Evolutionary conservation across 1,139 yeast genomes (phyloP).

Genomic region (Petasospora rhodanensis): DNA sequence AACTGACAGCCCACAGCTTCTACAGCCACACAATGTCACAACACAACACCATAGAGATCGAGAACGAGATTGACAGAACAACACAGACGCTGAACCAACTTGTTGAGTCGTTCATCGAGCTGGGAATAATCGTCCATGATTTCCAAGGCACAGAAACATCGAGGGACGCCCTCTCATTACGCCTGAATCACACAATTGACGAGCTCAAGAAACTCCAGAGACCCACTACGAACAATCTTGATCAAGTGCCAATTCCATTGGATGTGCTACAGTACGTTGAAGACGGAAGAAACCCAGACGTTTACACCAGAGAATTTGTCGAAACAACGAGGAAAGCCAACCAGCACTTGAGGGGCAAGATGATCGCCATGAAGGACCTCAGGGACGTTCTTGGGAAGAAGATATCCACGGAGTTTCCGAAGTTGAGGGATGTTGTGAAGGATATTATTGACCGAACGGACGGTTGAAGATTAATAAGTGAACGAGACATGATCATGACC

Average conservation of each 20-base stretch:
- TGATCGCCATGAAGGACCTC: conserved; percentile 53
- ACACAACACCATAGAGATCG: conserved; percentile 16
- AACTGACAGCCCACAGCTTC: background rate
- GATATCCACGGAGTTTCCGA: conserved; percentile 74
- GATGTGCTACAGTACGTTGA: conserved; percentile 85
- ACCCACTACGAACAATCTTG: conserved; percentile 29
- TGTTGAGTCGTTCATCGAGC: conserved; percentile 81
- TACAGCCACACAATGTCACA: background rate
- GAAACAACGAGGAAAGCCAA: conserved; percentile 87
- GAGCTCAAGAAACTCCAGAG: conserved; percentile 29
- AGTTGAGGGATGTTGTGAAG: conserved; percentile 49
- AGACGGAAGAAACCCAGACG: conserved; percentile 95
- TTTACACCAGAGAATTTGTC: conserved; percentile 91
- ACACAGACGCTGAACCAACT: conserved; percentile 62
- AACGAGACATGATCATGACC: no score
- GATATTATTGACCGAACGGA: conserved; percentile 42
- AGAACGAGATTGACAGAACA: conserved; percentile 41
- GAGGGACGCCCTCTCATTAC: conserved; percentile 46
- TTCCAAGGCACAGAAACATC: conserved; percentile 79
- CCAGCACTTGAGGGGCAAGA: conserved; percentile 82
- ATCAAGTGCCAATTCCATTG: conserved; percentile 55
- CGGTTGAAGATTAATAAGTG: conserved; percentile 3
- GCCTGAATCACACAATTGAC: conserved; percentile 34
- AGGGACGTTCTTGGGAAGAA: conserved; percentile 66
- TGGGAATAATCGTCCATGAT: conserved; percentile 90